A percentile compares a stretch with the other conserved stretches of the same genome.
These are phyloP conservation scores for Ramularia endophylla DNA, from an alignment of 2,329 filamentous ascomycete species.

Conservation along the genomic window DNA sequence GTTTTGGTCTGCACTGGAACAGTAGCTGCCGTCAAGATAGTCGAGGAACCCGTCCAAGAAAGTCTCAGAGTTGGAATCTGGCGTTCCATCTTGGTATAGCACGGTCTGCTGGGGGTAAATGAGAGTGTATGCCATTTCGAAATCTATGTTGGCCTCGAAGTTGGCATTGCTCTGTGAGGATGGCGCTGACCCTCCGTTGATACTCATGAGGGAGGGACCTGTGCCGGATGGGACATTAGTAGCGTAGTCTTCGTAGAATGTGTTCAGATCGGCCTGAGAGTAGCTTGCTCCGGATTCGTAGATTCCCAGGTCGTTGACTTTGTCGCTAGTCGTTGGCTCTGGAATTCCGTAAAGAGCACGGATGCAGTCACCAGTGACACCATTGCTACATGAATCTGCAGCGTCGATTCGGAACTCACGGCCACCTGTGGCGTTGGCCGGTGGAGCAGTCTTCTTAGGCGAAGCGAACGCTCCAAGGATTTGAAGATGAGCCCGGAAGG, in stretches of 20 bases:
- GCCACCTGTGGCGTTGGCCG: too few relatives aligned
- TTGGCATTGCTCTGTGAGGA: conserved; percentile 9
- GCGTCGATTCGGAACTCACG: conserved; percentile 5
- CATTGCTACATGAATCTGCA: conserved; percentile 16
- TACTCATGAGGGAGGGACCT: conserved; percentile 21
- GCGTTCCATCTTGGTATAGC: too few relatives aligned
- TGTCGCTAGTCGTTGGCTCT: conserved; percentile 3
- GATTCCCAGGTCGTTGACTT: conserved; percentile 15
- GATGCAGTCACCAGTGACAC: conserved; percentile 39
- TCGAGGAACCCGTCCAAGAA: conserved; percentile 15
- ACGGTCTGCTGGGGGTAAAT: conserved; percentile 19
- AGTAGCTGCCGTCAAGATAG: conserved; percentile 16
- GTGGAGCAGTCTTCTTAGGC: conserved; percentile 2
- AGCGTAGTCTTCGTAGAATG: conserved; percentile 33
- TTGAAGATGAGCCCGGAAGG: too few relatives aligned
- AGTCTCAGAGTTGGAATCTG: too few relatives aligned
- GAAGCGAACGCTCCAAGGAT: too few relatives aligned
- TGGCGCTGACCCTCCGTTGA: conserved; percentile 24
- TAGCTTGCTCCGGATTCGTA: conserved; percentile 15
- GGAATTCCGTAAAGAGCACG: conserved; percentile 40
- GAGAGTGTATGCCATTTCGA: conserved; percentile 12
- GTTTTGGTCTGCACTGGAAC: conserved; percentile 11
- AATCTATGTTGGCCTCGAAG: conserved; percentile 18
- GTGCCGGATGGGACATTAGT: conserved; percentile 16
- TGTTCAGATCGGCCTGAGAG: conserved; percentile 22